Evolutionary conservation across 768 basidiomycete species (phyloP).

Genomic region (Boletus barrowsii): DNA sequence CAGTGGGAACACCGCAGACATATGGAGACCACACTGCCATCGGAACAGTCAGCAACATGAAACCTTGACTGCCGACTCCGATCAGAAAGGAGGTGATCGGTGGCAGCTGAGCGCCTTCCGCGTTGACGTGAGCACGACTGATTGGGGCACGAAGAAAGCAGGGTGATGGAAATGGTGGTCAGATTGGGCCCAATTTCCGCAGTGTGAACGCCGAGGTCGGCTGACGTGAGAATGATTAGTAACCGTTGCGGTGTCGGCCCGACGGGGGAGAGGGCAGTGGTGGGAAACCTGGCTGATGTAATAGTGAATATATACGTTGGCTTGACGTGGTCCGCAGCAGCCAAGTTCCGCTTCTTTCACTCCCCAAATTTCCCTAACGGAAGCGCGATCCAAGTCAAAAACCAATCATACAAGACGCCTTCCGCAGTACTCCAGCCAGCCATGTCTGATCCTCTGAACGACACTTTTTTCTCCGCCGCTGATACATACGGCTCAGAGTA

Average conservation of each 20-base stretch:
- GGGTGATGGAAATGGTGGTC: neutral
- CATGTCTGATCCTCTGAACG: slow-evolving; percentile 33
- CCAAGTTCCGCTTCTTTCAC: slow-evolving; percentile 3
- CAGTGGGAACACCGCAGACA: too few species aligned
- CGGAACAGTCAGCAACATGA: too few species aligned
- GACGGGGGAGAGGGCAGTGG: slow-evolving; percentile 25
- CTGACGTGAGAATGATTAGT: slow-evolving; percentile 20
- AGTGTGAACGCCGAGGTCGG: neutral
- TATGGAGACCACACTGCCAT: too few species aligned
- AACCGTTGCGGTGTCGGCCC: slow-evolving; percentile 13
- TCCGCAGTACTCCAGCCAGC: slow-evolving; percentile 26
- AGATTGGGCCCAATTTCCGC: slow-evolving; percentile 13
- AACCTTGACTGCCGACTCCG: too few species aligned
- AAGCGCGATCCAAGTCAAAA: slow-evolving; percentile 16
- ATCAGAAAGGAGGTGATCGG: too few species aligned
- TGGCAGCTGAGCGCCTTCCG: too few species aligned
- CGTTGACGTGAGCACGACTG: too few species aligned
- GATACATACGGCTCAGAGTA: slow-evolving; percentile 37
- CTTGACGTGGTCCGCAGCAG: slow-evolving; percentile 35
- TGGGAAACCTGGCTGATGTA: slow-evolving; percentile 34
- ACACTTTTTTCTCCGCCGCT: slow-evolving; percentile 32
- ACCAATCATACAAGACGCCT: slow-evolving; percentile 3
- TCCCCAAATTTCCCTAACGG: slow-evolving; percentile 4
- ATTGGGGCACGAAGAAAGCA: too few species aligned
- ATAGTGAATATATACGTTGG: slow-evolving; percentile 33